Conservation (phyloP, 208 protist species). For the Crithidia expoeki region DNA sequence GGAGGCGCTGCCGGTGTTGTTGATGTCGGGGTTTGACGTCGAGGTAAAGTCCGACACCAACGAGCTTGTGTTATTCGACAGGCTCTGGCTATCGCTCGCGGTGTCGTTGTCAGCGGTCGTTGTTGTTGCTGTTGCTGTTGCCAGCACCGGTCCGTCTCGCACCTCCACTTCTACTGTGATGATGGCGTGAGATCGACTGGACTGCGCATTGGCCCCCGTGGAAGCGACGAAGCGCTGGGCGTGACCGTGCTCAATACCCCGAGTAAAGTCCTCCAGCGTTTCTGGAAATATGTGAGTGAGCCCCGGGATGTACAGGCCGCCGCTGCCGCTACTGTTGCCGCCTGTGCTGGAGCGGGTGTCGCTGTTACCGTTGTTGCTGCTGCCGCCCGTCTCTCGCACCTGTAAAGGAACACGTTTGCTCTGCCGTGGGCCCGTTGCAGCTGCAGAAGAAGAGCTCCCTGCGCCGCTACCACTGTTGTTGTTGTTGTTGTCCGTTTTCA, state of each 20-base stretch:
- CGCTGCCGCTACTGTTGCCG: too few relatives aligned
- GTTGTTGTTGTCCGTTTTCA: slow-evolving; percentile 10
- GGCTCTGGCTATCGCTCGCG: background rate
- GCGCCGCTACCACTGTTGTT: background rate
- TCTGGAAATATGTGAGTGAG: slow-evolving; percentile 67
- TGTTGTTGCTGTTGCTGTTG: background rate
- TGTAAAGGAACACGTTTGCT: slow-evolving; percentile 44
- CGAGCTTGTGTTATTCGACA: slow-evolving; percentile 1
- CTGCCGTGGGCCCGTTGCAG: background rate
- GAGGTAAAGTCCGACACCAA: background rate
- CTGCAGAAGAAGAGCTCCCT: background rate
- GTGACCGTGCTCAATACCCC: slow-evolving; percentile 68
- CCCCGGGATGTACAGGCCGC: slow-evolving; percentile 56
- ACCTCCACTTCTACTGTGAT: slow-evolving; percentile 86
- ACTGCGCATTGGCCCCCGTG: slow-evolving; percentile 84
- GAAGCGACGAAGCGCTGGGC: slow-evolving; percentile 69
- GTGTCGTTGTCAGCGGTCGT: slow-evolving; percentile 3
- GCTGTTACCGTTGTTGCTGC: background rate
- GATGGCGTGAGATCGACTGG: slow-evolving; percentile 90
- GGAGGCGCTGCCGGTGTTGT: background rate
- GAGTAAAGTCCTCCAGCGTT: slow-evolving; percentile 66
- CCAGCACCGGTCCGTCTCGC: slow-evolving; percentile 2
- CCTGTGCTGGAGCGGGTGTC: slow-evolving; percentile 13
- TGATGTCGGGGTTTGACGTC: background rate
- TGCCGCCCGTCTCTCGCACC: slow-evolving; percentile 41